These are phyloP conservation scores for Arthrinium phaeospermum DNA, from an alignment of 2,329 filamentous ascomycete species.

Conservation along the genomic window DNA sequence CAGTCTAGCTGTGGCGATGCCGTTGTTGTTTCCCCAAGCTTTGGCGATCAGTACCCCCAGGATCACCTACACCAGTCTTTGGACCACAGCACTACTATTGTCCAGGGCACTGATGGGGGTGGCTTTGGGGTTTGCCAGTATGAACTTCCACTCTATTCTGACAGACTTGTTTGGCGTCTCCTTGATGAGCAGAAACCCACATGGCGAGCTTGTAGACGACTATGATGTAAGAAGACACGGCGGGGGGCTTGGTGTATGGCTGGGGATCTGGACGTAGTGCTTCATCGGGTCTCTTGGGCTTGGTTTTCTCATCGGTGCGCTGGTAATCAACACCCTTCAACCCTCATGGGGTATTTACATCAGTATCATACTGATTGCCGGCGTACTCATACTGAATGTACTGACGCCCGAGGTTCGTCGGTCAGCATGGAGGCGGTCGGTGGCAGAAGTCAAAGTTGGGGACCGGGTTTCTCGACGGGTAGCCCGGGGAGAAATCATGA, in stretches of 20 bases:
- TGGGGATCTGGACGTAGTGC: slow-evolving; percentile 80
- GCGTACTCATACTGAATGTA: slow-evolving; percentile 72
- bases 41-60: slow-evolving; percentile 64
- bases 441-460: slow-evolving; percentile 66
- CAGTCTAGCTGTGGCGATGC: slow-evolving; percentile 71
- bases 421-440: slow-evolving; percentile 70
- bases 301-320: slow-evolving; percentile 74
- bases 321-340: slow-evolving; percentile 67
- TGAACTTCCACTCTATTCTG: slow-evolving; percentile 75
- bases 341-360: slow-evolving; percentile 80
- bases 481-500: slow-evolving; percentile 75
- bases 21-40: slow-evolving; percentile 78
- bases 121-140: slow-evolving; percentile 75
- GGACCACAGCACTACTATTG: slow-evolving; percentile 65
- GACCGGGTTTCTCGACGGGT: slow-evolving; percentile 61
- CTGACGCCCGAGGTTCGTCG: slow-evolving; percentile 74
- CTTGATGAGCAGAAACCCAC: slow-evolving; percentile 72
- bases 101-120: slow-evolving; percentile 71
- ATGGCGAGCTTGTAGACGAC: slow-evolving; percentile 71
- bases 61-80: slow-evolving; percentile 60
- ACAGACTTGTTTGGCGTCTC: slow-evolving; percentile 80
- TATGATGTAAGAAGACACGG: slow-evolving; percentile 76
- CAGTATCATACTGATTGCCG: slow-evolving; percentile 69
- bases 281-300: slow-evolving; percentile 74
- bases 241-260: slow-evolving; percentile 80